Base-by-base conservation (phyloP, 2,329 filamentous ascomycete species). In the Dothideomycetidae sp. region DNA sequence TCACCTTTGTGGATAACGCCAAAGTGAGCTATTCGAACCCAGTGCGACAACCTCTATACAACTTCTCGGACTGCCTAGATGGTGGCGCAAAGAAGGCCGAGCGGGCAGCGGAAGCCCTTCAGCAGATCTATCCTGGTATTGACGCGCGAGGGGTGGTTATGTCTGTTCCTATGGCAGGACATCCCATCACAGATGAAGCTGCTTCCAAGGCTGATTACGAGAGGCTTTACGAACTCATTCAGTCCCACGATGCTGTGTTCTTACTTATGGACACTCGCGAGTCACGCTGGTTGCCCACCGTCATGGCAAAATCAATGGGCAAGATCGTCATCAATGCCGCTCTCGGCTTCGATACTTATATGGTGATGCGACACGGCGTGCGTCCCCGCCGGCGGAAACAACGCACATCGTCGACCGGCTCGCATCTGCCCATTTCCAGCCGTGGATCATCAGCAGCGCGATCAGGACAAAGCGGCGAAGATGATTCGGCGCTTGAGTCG, bases 281-380 rank as follows among this genome's bases (percentile, higher is more conserved):
- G 60, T 90, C 83, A 32, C 70, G 90, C 46, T 98, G 90, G 90
- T 66, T 98, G 29, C 90, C 90, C 1, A 96, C 88, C 0, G 75
- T 98, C 11, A 93, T 98, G 78, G 88, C 81, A 29, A 98, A 96
- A 59, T 78, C 86, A 3, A 73, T 78, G 2, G 81, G 80, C 21
- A 98, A 98, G 62, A 83, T 96, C 45, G 88, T 98, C 15, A 79
- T 98, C 71, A 98, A 96, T 56, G 85, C 88, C 5, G 90, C 90
- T 2, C 69, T 98, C 3, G 90, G 90, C 0, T 98, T 98, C 52
- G 90, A 98, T 59, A 90, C 85, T 0, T 98, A 83, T 50, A 85
- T 98, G 2, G 85, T 93, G 23, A 96, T 98, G 90, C 75, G 90
- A 40, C 90, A 98, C 57, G 90, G 90, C 1, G 67, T 83, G 4